Base-by-base conservation (phyloP, 2,329 filamentous ascomycete species). In the Tolypocladium endophyticum region DNA sequence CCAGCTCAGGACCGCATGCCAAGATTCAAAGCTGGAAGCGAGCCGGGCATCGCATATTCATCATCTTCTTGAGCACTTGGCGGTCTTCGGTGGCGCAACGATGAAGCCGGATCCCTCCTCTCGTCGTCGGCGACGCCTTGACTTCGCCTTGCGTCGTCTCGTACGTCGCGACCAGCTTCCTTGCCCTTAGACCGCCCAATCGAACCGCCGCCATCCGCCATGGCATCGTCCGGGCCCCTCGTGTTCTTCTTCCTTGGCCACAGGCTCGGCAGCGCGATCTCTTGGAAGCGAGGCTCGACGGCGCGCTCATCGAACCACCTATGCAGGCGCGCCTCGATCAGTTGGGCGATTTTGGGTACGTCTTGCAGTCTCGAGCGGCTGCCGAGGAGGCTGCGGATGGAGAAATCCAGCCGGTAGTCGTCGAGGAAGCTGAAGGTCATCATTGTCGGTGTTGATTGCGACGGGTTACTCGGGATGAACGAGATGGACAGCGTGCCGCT, bases 401-500 rank as follows among this genome's bases (percentile, higher is more conserved):
- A 90, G 63, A 95, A 87, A 71, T 94, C 90, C 25, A 95, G 80
- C 33, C 90, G 81, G 75, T 95, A 95, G 74, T 94, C 90, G 71
- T 93, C 89, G 39, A 93, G 81, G 70, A 99, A 99, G 60, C 91
- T 95, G 73, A 99, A 97, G 0, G 90, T 90, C 72, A 99, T 88
- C 70, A 92, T 95, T 3, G 94, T 96, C 4, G 89, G 89, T 3
- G 85, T 89, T 30, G 84, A 81, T 65, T 87, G 83, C 16, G 82
- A 81, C 0, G 84, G 81, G 66, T 86, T 87, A 67, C 85, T 84
- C 0, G 94, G 94, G 61, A 96, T 90, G 70, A 97, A 96, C 1
- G 91, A 96, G 53, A 97, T 89, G 53, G 90, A 95, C 23, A 99
- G 77, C 0, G 94, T 99, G 50, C 94, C 94, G 55, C 92, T 97